Evolutionary conservation across 1,284 basidiomycete genomes (phyloP).

Genomic region (Butyriboletus appendiculatus): DNA sequence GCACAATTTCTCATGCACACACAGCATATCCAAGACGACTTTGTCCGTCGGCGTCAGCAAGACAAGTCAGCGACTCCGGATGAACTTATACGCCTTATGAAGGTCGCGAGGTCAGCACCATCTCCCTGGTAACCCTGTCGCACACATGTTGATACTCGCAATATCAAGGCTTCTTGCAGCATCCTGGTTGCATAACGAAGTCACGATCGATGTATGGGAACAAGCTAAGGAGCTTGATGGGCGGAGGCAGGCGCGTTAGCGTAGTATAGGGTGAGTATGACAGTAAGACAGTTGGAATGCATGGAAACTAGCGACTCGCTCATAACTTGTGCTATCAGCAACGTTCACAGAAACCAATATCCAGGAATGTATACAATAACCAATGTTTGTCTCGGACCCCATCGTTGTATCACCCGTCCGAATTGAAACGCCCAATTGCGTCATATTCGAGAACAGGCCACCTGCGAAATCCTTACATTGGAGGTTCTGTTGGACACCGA

Average conservation of each 20-base stretch:
- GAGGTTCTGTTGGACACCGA: neutral
- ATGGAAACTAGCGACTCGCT: neutral
- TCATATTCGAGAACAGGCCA: constrained; percentile 20
- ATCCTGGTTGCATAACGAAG: constrained; percentile 47
- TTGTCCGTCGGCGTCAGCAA: constrained; percentile 59
- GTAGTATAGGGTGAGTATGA: constrained; percentile 10
- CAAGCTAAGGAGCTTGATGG: constrained; percentile 46
- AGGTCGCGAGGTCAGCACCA: constrained; percentile 56
- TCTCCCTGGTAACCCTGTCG: neutral
- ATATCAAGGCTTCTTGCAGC: constrained; percentile 47
- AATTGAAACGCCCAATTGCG: constrained; percentile 10
- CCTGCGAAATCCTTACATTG: neutral
- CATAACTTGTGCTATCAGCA: neutral
- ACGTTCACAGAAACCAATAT: neutral
- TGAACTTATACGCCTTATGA: constrained; percentile 63
- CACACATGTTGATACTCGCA: constrained; percentile 32
- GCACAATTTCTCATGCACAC: neutral
- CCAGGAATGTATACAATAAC: constrained; percentile 1
- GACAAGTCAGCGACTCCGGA: constrained; percentile 52
- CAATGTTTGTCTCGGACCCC: neutral
- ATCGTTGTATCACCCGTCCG: constrained; percentile 2
- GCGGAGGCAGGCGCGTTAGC: constrained; percentile 19
- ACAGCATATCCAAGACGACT: constrained; percentile 75
- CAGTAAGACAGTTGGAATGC: neutral
- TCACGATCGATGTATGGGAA: constrained; percentile 50